A percentile compares a stretch with the other conserved stretches of the same genome.
Evolutionary conservation across 2,329 filamentous ascomycete species (phyloP).

Genomic region (Colletotrichum eleusines): DNA sequence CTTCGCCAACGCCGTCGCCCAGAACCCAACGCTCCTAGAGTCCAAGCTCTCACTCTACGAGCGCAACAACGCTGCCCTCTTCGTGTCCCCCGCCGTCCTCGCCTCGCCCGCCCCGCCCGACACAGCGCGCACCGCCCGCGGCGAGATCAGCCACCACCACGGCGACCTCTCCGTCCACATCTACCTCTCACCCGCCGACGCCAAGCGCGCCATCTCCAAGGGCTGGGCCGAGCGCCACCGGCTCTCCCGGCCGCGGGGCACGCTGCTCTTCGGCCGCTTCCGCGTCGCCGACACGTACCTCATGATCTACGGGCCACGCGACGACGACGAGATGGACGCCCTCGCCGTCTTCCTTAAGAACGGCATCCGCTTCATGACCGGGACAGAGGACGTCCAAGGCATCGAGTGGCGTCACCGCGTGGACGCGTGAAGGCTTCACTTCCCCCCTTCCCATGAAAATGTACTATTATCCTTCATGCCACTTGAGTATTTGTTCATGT

Average conservation of each 20-base stretch:
- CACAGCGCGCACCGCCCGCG: constrained; percentile 27
- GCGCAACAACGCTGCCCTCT: constrained; percentile 49
- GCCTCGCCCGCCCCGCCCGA: background rate
- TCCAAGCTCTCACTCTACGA: constrained; percentile 49
- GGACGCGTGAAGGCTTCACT: background rate
- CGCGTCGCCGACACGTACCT: constrained; percentile 50
- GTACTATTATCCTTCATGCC: background rate
- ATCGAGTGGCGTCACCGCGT: constrained; percentile 30
- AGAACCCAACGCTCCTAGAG: constrained; percentile 48
- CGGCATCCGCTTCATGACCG: constrained; percentile 34
- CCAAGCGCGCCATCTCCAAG: constrained; percentile 49
- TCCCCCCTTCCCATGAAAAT: background rate
- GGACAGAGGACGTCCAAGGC: constrained; percentile 7
- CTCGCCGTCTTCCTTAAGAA: constrained; percentile 20
- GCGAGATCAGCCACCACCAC: constrained; percentile 56
- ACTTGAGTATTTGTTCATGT: background rate
- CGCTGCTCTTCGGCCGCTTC: background rate
- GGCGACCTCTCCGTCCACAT: constrained; percentile 55
- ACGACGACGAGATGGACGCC: constrained; percentile 51
- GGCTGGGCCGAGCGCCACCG: constrained; percentile 57
- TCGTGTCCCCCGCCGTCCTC: constrained; percentile 19
- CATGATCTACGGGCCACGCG: constrained; percentile 56
- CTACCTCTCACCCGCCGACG: constrained; percentile 54
- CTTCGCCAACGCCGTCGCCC: constrained; percentile 39
- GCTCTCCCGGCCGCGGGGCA: constrained; percentile 47